Conservation (phyloP, 1,284 basidiomycete species). For the Pisolithus thermaeus region DNA sequence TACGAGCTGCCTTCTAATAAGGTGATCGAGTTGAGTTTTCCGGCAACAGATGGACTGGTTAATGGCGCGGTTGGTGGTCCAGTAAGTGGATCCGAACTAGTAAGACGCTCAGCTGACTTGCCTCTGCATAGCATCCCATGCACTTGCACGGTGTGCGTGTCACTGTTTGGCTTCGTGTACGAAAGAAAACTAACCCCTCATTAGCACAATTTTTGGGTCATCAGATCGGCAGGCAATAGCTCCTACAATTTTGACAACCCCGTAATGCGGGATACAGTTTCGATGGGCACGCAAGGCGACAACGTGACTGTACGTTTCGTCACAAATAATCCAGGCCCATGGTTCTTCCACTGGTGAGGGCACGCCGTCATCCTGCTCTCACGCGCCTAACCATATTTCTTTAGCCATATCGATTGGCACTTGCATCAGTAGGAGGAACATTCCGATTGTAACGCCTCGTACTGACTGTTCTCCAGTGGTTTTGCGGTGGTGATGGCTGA, state of each 20-base stretch:
- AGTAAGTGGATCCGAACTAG: constrained; percentile 19
- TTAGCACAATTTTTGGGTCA: constrained; percentile 23
- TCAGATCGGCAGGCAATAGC: constrained; percentile 17
- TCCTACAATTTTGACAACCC: constrained; percentile 22
- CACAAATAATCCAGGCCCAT: constrained; percentile 43
- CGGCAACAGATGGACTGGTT: constrained; percentile 13
- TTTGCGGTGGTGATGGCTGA: constrained; percentile 32
- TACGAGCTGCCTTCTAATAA: constrained; percentile 27
- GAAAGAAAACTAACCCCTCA: background rate
- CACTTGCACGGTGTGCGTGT: constrained; percentile 32
- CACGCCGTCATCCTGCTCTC: background rate
- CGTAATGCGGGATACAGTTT: constrained; percentile 24
- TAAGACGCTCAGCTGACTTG: background rate
- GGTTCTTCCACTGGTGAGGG: constrained; percentile 41
- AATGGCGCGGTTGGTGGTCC: constrained; percentile 24
- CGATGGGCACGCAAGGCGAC: constrained; percentile 18
- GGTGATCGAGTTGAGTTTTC: constrained; percentile 31
- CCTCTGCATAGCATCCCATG: constrained; percentile 24
- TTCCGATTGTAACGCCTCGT: background rate
- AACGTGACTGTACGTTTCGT: constrained; percentile 41
- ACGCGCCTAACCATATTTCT: background rate
- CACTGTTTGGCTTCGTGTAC: background rate
- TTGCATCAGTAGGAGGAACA: constrained; percentile 24
- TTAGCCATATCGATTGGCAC: constrained; percentile 37
- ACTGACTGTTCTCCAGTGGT: constrained; percentile 18